A percentile compares a stretch with the other conserved stretches of the same genome.
These are phyloP conservation scores for Blastomyces percursus DNA, from an alignment of 2,329 filamentous ascomycete species.

Conservation along the genomic window DNA sequence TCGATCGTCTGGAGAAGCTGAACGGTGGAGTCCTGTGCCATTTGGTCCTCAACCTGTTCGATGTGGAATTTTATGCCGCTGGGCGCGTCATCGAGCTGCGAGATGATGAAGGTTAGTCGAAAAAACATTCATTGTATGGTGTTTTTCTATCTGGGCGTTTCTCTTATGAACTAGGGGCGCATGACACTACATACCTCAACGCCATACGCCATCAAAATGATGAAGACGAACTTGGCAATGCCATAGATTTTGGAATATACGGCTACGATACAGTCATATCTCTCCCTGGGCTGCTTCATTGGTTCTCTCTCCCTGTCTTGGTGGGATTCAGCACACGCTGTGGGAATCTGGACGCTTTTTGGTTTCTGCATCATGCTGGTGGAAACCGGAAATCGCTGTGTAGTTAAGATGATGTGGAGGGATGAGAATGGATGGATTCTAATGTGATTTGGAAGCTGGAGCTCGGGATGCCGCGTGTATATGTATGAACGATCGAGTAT, in stretches of 20 bases:
- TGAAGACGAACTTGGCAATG: constrained; percentile 26
- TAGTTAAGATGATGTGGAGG: not conserved
- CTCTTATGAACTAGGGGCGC: too few species aligned
- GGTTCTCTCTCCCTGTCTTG: not conserved
- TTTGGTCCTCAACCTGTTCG: constrained; percentile 21
- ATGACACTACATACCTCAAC: constrained; percentile 21
- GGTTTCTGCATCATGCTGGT: constrained; percentile 2
- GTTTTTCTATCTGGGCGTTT: not conserved
- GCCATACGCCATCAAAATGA: constrained; percentile 25
- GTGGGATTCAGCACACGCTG: not conserved
- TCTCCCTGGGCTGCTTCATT: constrained; percentile 11
- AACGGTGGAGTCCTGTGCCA: constrained; percentile 20
- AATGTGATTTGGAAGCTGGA: not conserved
- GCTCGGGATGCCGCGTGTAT: not conserved
- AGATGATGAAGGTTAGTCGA: constrained; percentile 8
- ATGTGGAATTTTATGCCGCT: constrained; percentile 25
- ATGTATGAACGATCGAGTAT: too few species aligned
- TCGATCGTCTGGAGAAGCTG: constrained; percentile 27
- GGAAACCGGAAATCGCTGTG: not conserved
- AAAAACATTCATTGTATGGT: too few species aligned
- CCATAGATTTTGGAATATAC: constrained; percentile 27
- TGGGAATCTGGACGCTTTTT: not conserved
- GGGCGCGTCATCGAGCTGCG: constrained; percentile 24
- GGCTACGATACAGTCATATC: constrained; percentile 20
- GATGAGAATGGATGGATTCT: not conserved